These are phyloP conservation scores for Acanthamoeba healyi DNA, from an alignment of 208 protist species.

Conservation along the genomic window DNA sequence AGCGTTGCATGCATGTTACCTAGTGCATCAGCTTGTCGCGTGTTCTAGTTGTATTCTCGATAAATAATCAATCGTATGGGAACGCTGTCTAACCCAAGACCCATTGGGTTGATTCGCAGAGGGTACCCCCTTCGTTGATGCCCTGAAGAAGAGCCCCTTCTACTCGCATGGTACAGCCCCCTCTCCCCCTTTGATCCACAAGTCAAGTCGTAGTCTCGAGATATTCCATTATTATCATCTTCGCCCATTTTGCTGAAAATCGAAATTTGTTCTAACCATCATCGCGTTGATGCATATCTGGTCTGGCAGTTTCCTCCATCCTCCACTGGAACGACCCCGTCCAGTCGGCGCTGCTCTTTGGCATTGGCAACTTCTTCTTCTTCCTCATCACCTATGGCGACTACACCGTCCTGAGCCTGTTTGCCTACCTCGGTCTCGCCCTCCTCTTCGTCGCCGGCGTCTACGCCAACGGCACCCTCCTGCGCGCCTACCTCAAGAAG, in stretches of 20 bases:
- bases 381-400: constrained; percentile 75
- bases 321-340: constrained; percentile 73
- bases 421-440: constrained; percentile 62
- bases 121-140: constrained; percentile 48
- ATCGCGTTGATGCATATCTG: background rate
- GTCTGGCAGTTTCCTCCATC: constrained; percentile 20
- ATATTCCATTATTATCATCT: background rate
- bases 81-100: background rate
- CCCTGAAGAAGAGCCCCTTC: constrained; percentile 64
- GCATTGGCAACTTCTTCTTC: constrained; percentile 79
- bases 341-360: constrained; percentile 72
- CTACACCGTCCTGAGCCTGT: constrained; percentile 69
- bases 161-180: constrained; percentile 21
- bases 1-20: too few species aligned
- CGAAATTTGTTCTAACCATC: too few species aligned
- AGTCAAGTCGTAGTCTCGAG: too few species aligned
- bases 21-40: too few species aligned
- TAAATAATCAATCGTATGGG: background rate
- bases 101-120: background rate
- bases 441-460: constrained; percentile 63
- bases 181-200: background rate
- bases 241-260: background rate
- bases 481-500: constrained; percentile 62
- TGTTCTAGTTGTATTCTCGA: too few species aligned
- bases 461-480: constrained; percentile 69